These are phyloP conservation scores for Globisporangium paroecandrum DNA, from an alignment of 352 stramenopile species.

Conservation along the genomic window DNA sequence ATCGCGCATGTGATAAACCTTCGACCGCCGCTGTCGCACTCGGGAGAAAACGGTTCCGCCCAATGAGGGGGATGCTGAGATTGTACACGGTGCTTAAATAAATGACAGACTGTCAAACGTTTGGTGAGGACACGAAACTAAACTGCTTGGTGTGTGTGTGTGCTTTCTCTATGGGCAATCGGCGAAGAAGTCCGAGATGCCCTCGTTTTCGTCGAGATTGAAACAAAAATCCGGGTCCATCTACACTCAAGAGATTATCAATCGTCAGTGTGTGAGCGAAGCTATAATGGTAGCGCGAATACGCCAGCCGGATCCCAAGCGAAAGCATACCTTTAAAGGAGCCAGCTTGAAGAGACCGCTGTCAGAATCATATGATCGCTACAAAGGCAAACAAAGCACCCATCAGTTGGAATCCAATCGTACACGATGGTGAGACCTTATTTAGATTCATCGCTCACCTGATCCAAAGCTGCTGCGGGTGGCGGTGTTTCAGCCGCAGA, in stretches of 20 bases:
- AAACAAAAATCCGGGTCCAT: constrained; percentile 88
- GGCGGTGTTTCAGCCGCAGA: constrained; percentile 21
- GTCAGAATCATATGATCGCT: constrained; percentile 84
- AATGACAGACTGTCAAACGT: constrained; percentile 19
- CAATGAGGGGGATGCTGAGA: constrained; percentile 10
- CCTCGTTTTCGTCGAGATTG: constrained; percentile 84
- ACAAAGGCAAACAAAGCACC: neutral
- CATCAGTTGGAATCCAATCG: neutral
- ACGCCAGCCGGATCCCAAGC: neutral
- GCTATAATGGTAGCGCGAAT: too few species aligned
- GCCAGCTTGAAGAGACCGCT: constrained; percentile 82
- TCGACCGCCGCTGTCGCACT: neutral
- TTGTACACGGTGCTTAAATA: constrained; percentile 28
- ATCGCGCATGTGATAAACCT: neutral
- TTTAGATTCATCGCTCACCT: constrained; percentile 30
- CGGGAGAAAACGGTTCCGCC: neutral
- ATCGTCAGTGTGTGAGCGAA: too few species aligned
- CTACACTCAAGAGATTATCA: constrained; percentile 19
- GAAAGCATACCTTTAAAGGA: constrained; percentile 64
- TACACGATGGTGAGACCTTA: neutral
- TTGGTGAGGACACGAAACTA: constrained; percentile 13
- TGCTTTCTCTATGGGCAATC: constrained; percentile 52
- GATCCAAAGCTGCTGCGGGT: constrained; percentile 44
- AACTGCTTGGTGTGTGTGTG: constrained; percentile 8
- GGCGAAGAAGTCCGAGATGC: constrained; percentile 86